Evolutionary conservation across 2,329 filamentous ascomycete species (phyloP), one percentile per base, ranked within the genome.

Genomic region (Penicillium frequentans): DNA sequence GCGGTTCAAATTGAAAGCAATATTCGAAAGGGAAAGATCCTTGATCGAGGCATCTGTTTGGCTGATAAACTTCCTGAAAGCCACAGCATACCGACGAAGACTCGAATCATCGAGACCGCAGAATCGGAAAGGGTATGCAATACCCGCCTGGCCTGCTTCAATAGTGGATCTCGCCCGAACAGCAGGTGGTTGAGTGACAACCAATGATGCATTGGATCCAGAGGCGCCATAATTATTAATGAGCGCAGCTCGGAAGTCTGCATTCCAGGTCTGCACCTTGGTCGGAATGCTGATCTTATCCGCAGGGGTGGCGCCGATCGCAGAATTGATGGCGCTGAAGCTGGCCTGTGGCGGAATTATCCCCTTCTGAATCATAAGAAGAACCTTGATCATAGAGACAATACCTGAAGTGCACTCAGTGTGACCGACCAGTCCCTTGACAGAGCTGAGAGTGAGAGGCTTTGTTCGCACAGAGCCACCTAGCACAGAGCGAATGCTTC

Each of bases 351-450:
- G 61, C 1, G 68, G 67, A 26, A 72, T 67, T 3, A 49, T 45
- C 0, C 58, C 49, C 1, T 66, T 33, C 11, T 70, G 55, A 21
- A 74, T 63, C 63, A 72, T 70, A 24, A 70, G 24, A 1, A 73
- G 43, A 1, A 64, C 44, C 37, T 73, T 72, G 24, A 73, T 59
- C 8, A 74, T 46, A 0, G 60, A 50, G 1, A 66, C 61, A 6
- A 71, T 61, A 0, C 74, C 73, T 0, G 73, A 68, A 0, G 70
- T 64, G 0, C 63, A 59, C 55, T 74, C 73, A 0, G 63, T 59
- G 49, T 76, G 74, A 1, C 74, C 74, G 13, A 75, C 57, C 23
- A 60, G 55, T 1, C 65, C 70, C 54, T 75, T 75, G 29, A 73
- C 62, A 13, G 73, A 72, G 0, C 66, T 68, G 1, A 75, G 53